phyloP scores from a whole-genome alignment of 345 rosid species.

The Gossypium raimondii region DNA sequence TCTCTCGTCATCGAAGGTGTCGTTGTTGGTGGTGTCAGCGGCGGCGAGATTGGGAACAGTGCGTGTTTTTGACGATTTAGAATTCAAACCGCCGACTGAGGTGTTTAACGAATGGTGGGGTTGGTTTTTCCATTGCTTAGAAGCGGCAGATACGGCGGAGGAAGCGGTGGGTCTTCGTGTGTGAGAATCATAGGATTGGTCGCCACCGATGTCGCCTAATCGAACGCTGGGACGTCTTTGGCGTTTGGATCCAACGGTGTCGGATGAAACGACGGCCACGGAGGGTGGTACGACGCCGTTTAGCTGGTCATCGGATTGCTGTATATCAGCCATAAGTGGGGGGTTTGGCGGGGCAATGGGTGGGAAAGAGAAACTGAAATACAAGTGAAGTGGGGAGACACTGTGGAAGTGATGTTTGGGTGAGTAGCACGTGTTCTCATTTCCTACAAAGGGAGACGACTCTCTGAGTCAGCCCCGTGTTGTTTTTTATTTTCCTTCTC shows the following conservation, averaged over 20 bases:
- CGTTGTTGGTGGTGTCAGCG: slow-evolving; percentile 25
- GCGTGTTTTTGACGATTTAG: slow-evolving; percentile 53
- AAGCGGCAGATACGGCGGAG: background rate
- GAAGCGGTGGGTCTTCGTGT: slow-evolving; percentile 31
- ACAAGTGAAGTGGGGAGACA: background rate
- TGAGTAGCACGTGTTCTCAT: slow-evolving; percentile 2
- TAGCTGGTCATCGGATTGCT: slow-evolving; percentile 36
- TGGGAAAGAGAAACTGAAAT: background rate
- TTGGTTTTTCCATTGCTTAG: slow-evolving; percentile 33
- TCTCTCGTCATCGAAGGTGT: slow-evolving; percentile 37
- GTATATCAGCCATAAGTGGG: slow-evolving; percentile 50
- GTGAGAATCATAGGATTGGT: slow-evolving; percentile 54
- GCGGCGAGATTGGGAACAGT: slow-evolving; percentile 50
- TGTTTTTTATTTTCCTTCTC: too few relatives aligned
- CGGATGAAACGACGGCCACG: slow-evolving; percentile 35
- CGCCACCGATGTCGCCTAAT: slow-evolving; percentile 87
- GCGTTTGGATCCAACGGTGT: slow-evolving; percentile 64
- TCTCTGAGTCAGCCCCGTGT: background rate
- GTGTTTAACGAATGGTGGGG: slow-evolving; percentile 1
- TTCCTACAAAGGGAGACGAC: background rate
- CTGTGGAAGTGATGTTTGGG: background rate
- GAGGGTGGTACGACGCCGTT: slow-evolving; percentile 44
- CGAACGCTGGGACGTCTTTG: slow-evolving; percentile 88
- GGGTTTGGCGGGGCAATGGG: background rate
- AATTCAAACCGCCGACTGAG: slow-evolving; percentile 4